Conservation (phyloP, 2,329 filamentous ascomycete genomes). For the Trichoderma afroharzianum region DNA sequence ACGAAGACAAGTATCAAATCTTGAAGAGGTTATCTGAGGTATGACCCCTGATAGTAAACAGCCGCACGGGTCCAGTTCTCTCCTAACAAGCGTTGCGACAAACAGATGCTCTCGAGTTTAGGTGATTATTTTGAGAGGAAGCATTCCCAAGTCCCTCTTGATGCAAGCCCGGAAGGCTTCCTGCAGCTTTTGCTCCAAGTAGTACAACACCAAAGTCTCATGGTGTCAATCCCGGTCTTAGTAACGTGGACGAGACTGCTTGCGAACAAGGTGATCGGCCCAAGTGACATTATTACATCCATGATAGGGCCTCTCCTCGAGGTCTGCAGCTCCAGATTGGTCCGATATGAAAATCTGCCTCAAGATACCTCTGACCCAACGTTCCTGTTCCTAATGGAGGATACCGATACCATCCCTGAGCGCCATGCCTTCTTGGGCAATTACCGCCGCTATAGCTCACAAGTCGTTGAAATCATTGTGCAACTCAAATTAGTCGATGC, state of each 20-base stretch:
- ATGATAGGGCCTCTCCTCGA: conserved; percentile 76
- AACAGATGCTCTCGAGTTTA: conserved; percentile 76
- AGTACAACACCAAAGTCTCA: conserved; percentile 79
- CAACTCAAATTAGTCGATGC: conserved; percentile 79
- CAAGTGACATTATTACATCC: conserved; percentile 55
- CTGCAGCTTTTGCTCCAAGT: conserved; percentile 76
- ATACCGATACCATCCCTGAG: conserved; percentile 92
- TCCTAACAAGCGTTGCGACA: not conserved
- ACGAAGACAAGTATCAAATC: conserved; percentile 87
- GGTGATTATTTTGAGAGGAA: conserved; percentile 81
- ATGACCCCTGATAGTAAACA: conserved; percentile 26
- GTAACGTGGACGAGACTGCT: conserved; percentile 86
- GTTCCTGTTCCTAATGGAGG: conserved; percentile 79
- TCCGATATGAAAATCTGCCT: conserved; percentile 83
- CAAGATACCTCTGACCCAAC: conserved; percentile 78
- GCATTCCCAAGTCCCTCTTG: conserved; percentile 59
- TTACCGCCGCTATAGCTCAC: conserved; percentile 84
- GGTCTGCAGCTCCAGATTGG: conserved; percentile 74
- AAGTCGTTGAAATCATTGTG: conserved; percentile 83
- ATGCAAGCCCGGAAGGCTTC: conserved; percentile 67
- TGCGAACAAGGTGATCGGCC: conserved; percentile 64
- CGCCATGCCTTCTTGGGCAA: conserved; percentile 94
- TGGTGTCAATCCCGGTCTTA: conserved; percentile 88
- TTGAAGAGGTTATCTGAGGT: conserved; percentile 94
- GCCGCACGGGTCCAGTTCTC: not conserved